Evolutionary conservation across 768 basidiomycete genomes (phyloP).

Genomic region (Mycena rosella): DNA sequence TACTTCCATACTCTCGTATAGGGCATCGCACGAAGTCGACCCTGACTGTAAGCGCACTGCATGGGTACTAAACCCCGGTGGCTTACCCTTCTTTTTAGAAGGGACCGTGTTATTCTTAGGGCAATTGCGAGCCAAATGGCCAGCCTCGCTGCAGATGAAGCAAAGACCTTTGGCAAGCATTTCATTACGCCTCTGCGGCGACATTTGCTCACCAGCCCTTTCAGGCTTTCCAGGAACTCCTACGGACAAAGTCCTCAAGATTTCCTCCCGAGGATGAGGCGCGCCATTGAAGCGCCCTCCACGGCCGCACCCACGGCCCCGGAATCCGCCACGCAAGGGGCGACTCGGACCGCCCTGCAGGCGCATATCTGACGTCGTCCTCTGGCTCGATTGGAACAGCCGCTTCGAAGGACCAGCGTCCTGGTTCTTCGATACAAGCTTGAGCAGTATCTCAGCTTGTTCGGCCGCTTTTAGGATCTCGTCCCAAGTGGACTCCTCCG

Average conservation of each 20-base stretch:
- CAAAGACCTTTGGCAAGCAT: slow-evolving; percentile 40
- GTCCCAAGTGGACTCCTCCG: neutral
- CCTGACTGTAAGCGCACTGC: neutral
- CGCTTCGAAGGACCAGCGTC: neutral
- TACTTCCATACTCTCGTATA: neutral
- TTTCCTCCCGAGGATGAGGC: neutral
- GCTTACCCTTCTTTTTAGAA: slow-evolving; percentile 4
- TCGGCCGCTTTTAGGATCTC: neutral
- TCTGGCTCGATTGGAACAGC: neutral
- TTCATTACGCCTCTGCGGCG: slow-evolving; percentile 17
- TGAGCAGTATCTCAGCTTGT: neutral
- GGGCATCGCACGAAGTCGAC: no score
- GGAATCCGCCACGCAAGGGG: neutral
- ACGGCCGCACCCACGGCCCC: neutral
- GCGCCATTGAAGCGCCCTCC: neutral
- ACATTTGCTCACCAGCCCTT: neutral
- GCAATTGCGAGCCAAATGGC: slow-evolving; percentile 46
- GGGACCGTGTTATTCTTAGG: slow-evolving; percentile 34
- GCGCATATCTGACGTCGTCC: neutral
- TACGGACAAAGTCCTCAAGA: neutral
- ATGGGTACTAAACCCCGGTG: neutral
- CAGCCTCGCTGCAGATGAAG: slow-evolving; percentile 42
- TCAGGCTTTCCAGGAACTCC: neutral
- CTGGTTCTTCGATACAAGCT: neutral
- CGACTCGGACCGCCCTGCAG: neutral